Evolutionary conservation across 805 yeast species (phyloP), one percentile per base, ranked within the genome.

Genomic region (Metschnikowia lachancei): DNA sequence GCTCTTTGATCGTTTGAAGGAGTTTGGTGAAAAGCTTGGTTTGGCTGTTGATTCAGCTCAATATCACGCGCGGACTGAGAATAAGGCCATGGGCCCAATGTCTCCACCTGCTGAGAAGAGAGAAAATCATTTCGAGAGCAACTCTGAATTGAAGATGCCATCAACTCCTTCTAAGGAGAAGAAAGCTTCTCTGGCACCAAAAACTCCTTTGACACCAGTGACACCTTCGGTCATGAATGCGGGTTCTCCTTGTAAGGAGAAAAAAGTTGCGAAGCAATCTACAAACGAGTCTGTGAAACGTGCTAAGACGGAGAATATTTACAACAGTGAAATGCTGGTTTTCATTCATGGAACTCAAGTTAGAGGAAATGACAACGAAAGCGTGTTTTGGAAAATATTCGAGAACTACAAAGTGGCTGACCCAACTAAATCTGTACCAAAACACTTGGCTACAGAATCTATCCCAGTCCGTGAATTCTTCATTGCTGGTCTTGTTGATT

Each of bases 401-500:
- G 34, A 44, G 35, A 20, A 38, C 22, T 44, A 38, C 36, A 6
- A 33, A 16, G 36, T 44, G 10, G 28, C 31, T 9, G 30, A 26
- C 22, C 8, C 39, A 5, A n/a, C n/a, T 20, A 44, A 44, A 38
- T 28, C 16, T 34, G 39, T 44, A n/a, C 47, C 47, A 18, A 26
- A 26, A 2, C 22, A 31, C 11, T 38, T 44, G 30, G 43, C 43
- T 10, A 38, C 33, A 18, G 47, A 44, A 22, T 17, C 43, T 6
- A 18, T 44, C 31, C 26, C 47, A 9, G 43, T 44, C 6, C 47
- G 47, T 44, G 47, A 44, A 16, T 11, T 24, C 35, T 44, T 44
- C 30, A 33, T 44, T 14, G 47, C 47, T n/a, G 47, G 47, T 18
- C 43, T 44, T 29, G 33, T 44, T n/a, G 47, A 44, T 18, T 24